phyloP scores from a whole-genome alignment of 352 stramenopile genomes.

The Ophiocytium majus region DNA sequence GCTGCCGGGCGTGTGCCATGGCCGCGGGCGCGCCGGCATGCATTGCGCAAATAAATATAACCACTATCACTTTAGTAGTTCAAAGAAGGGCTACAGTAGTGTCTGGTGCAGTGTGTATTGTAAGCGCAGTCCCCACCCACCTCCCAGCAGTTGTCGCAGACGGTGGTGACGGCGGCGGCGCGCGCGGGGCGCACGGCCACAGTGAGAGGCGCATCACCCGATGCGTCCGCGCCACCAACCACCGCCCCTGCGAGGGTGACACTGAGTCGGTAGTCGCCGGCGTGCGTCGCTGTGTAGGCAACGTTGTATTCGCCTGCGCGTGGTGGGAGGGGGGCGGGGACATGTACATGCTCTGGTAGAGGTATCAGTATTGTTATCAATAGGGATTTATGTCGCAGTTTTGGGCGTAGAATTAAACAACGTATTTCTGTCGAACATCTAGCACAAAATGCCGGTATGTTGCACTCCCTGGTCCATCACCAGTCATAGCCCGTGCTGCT shows the following conservation, averaged over 20 bases:
- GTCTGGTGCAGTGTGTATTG: no score
- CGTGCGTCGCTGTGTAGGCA: not conserved
- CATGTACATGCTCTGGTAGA: not conserved
- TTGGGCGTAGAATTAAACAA: not conserved
- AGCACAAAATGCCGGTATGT: no score
- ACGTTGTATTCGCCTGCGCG: not conserved
- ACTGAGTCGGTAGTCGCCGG: not conserved
- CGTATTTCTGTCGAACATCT: no score
- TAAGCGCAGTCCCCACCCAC: no score
- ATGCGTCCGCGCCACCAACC: not conserved
- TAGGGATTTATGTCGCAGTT: not conserved
- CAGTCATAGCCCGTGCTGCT: not conserved
- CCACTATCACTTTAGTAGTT: no score
- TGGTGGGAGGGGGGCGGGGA: not conserved
- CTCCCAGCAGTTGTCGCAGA: not conserved
- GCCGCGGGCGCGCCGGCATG: no score
- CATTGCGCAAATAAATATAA: no score
- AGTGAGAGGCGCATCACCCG: not conserved
- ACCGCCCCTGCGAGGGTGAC: not conserved
- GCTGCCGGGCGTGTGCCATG: no score
- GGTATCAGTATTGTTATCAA: not conserved
- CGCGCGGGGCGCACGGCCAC: not conserved
- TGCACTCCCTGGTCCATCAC: no score
- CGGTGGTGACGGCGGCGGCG: not conserved
- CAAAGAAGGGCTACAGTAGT: no score